These are phyloP conservation scores for Lyophyllum decastes DNA, from an alignment of 768 basidiomycete species.

Conservation along the genomic window DNA sequence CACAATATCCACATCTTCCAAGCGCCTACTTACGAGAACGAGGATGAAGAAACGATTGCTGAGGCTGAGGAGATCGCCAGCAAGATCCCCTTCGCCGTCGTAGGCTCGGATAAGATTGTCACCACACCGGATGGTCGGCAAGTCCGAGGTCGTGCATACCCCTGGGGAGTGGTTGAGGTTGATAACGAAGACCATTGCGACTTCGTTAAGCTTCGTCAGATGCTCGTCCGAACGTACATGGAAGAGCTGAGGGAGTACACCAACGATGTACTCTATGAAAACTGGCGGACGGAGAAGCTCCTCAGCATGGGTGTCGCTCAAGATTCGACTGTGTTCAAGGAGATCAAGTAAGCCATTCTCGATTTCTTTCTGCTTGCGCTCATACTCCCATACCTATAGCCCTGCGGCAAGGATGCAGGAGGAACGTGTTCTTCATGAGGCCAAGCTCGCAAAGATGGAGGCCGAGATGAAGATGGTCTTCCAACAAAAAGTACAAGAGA, in stretches of 20 bases:
- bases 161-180: conserved; percentile 99
- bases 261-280: conserved; percentile 94
- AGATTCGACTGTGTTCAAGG: conserved; percentile 97
- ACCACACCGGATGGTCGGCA: conserved; percentile 83
- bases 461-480: conserved; percentile 99
- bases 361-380: neutral
- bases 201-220: conserved; percentile 98
- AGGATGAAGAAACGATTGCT: conserved; percentile 97
- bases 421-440: conserved; percentile 94
- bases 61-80: conserved; percentile 97
- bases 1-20: conserved; percentile 99
- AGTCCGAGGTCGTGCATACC: conserved; percentile 94
- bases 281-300: conserved; percentile 96
- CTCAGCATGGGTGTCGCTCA: conserved; percentile 97
- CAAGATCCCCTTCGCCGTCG: conserved; percentile 99
- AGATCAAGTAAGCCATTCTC: conserved; percentile 82
- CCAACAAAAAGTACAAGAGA: conserved; percentile 99
- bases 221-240: conserved; percentile 99
- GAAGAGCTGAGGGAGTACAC: conserved; percentile 98
- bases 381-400: conserved; percentile 43
- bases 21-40: conserved; percentile 95
- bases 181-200: conserved; percentile 99
- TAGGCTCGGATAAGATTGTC: conserved; percentile 88
- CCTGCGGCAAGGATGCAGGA: conserved; percentile 96
- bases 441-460: conserved; percentile 98